Conservation (phyloP, 1,284 basidiomycete genomes). For the Schizophyllum commune region DNA sequence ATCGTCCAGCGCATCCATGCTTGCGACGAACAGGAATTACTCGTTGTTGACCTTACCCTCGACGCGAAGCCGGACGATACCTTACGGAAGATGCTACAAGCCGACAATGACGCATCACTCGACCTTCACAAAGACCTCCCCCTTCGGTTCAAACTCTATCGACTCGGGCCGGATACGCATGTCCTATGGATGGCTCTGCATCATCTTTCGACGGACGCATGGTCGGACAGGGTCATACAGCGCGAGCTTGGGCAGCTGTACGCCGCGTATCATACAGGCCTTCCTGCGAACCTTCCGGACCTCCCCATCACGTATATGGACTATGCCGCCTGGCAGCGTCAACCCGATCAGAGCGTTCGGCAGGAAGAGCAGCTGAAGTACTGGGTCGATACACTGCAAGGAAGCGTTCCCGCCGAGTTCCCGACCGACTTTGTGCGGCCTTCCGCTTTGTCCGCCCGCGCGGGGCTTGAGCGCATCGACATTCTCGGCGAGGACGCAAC, state of each 20-base stretch:
- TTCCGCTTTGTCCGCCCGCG: not conserved
- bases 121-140: not conserved
- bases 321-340: not conserved
- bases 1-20: not conserved
- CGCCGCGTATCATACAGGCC: not conserved
- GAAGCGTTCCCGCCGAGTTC: not conserved
- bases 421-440: not conserved
- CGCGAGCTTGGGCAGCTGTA: not conserved
- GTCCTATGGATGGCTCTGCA: not conserved
- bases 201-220: not conserved
- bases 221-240: not conserved
- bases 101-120: not conserved
- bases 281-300: not conserved
- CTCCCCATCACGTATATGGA: not conserved
- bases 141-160: not conserved
- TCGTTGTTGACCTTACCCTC: not conserved
- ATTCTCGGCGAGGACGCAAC: not conserved
- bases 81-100: not conserved
- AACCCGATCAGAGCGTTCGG: not conserved
- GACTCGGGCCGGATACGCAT: not conserved
- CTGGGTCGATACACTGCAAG: not conserved
- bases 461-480: not conserved
- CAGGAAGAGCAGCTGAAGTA: not conserved
- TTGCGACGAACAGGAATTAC: not conserved
- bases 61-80: not conserved